phyloP scores from a whole-genome alignment of 352 stramenopile genomes.

The Phytophthora tubulina region DNA sequence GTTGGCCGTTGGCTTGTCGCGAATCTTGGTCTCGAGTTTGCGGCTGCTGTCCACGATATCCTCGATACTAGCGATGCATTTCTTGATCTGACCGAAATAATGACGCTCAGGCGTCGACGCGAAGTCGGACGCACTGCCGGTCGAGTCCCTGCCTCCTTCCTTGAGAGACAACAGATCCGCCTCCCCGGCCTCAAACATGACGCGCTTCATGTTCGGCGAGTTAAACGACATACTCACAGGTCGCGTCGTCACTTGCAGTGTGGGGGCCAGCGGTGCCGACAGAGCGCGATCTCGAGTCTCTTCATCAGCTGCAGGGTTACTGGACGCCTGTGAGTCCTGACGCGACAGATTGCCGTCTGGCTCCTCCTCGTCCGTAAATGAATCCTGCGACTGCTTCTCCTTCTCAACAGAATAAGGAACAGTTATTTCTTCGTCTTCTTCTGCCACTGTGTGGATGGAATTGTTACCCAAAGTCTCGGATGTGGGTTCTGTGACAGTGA shows the following conservation, averaged over 20 bases:
- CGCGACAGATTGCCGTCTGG: background rate
- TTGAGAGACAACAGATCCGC: constrained; percentile 26
- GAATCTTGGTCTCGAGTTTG: constrained; percentile 32
- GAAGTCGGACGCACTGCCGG: constrained; percentile 33
- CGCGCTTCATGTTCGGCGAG: constrained; percentile 33
- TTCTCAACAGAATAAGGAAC: background rate
- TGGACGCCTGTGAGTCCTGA: constrained; percentile 22
- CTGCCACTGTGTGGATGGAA: constrained; percentile 24
- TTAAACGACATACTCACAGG: constrained; percentile 31
- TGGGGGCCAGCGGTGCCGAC: constrained; percentile 22
- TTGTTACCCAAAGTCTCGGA: constrained; percentile 35
- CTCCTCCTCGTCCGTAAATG: constrained; percentile 34
- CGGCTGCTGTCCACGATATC: constrained; percentile 43
- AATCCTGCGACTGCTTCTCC: constrained; percentile 23
- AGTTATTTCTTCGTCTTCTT: constrained; percentile 7
- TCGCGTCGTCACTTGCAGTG: constrained; percentile 19
- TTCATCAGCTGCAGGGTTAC: constrained; percentile 24
- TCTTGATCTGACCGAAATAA: constrained; percentile 43
- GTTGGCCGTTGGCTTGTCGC: constrained; percentile 30
- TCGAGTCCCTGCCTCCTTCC: constrained; percentile 34
- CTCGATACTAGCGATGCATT: constrained; percentile 42
- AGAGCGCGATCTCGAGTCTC: constrained; percentile 17
- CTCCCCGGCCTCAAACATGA: constrained; percentile 30
- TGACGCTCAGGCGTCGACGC: constrained; percentile 37
- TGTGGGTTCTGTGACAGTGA: constrained; percentile 21